These are phyloP conservation scores for Zygosaccharomyces rouxii DNA, from an alignment of 805 yeast genomes.

Conservation along the genomic window DNA sequence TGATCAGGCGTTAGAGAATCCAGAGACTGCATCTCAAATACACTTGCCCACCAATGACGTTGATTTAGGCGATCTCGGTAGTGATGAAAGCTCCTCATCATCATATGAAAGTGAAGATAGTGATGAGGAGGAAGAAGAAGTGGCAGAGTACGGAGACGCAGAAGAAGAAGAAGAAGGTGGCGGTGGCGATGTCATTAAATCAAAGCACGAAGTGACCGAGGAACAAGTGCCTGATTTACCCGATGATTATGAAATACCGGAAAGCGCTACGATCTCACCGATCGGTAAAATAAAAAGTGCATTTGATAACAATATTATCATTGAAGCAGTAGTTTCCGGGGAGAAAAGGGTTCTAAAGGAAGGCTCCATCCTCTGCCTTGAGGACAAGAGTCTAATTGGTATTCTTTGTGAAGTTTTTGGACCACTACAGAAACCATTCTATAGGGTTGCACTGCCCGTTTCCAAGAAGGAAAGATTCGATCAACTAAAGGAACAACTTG, in stretches of 20 bases:
- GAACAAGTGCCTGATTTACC: conserved; percentile 69
- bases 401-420: conserved; percentile 88
- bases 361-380: conserved; percentile 72
- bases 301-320: conserved; percentile 67
- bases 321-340: conserved; percentile 72
- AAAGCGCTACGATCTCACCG: conserved; percentile 60
- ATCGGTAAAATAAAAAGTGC: conserved; percentile 66
- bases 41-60: conserved; percentile 18
- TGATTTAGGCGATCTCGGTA: conserved; percentile 19
- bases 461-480: conserved; percentile 14
- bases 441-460: conserved; percentile 58
- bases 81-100: conserved; percentile 17
- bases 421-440: conserved; percentile 72
- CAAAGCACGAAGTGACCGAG: conserved; percentile 71
- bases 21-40: conserved; percentile 8
- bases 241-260: conserved; percentile 53
- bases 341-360: conserved; percentile 81
- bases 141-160: conserved; percentile 12
- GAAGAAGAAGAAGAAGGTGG: conserved; percentile 39
- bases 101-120: conserved; percentile 21
- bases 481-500: conserved; percentile 40
- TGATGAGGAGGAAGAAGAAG: conserved; percentile 21
- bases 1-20: conserved; percentile 21
- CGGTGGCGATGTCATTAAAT: conserved; percentile 60
- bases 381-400: conserved; percentile 67